Percentiles rank a stretch among this genome's conserved stretches.
Evolutionary conservation across 306 rosid species (phyloP).

Genomic region (Prunus mume): DNA sequence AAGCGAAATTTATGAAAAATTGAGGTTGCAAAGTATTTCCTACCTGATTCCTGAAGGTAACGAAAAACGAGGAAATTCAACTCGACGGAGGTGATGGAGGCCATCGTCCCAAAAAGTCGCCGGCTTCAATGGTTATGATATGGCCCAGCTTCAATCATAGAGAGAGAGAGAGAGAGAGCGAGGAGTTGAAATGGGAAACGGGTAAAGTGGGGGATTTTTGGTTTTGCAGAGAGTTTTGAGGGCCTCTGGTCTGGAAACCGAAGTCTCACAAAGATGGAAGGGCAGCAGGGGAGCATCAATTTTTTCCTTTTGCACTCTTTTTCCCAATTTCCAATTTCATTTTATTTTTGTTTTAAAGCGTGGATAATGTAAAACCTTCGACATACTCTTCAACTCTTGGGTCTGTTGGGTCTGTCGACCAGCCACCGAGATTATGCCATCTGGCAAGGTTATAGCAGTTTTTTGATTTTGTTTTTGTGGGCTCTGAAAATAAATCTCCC

Average conservation of each 20-base stretch:
- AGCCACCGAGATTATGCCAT: background rate
- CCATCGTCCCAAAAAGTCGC: slow-evolving; percentile 41
- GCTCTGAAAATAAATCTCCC: no score
- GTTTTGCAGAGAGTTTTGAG: background rate
- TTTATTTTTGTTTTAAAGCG: background rate
- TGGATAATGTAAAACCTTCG: background rate
- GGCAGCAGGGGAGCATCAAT: background rate
- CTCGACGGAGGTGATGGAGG: slow-evolving; percentile 74
- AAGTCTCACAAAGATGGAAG: background rate
- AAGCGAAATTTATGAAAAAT: background rate
- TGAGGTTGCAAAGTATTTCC: background rate
- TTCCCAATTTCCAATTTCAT: background rate
- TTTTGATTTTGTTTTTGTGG: no score
- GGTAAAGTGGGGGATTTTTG: background rate
- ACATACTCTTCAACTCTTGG: background rate
- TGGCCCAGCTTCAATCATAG: background rate
- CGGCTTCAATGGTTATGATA: slow-evolving; percentile 38
- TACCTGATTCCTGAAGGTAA: slow-evolving; percentile 95
- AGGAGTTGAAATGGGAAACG: background rate
- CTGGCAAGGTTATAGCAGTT: background rate
- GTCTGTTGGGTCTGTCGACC: background rate
- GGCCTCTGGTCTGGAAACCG: background rate
- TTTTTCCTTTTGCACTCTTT: background rate
- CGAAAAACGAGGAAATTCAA: slow-evolving; percentile 84
- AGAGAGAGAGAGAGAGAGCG: background rate